phyloP scores from a whole-genome alignment of 1,284 basidiomycete genomes.

The Pyrrhoderma lamaoense region DNA sequence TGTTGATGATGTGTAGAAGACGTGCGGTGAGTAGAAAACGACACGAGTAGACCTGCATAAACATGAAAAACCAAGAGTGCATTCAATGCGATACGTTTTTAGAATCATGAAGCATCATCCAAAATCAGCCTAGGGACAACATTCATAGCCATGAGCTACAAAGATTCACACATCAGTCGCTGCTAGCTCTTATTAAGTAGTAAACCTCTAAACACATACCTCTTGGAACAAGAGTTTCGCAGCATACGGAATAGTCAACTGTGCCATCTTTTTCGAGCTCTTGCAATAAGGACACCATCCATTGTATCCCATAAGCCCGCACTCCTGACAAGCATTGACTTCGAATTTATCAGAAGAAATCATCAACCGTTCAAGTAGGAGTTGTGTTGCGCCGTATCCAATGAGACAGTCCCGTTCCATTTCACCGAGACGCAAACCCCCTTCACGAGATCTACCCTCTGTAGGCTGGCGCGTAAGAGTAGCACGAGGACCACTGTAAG shows the following conservation, averaged over 20 bases:
- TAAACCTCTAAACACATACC: conserved; percentile 46
- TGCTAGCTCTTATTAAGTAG: no score
- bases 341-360: conserved; percentile 97
- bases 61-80: background rate
- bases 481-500: conserved; percentile 81
- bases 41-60: background rate
- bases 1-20: no score
- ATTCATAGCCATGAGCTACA: conserved; percentile 90
- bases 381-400: conserved; percentile 93
- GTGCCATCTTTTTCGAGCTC: conserved; percentile 91
- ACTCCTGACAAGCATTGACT: conserved; percentile 92
- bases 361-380: conserved; percentile 95
- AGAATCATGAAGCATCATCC: conserved; percentile 57
- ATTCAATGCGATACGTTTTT: background rate
- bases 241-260: conserved; percentile 97
- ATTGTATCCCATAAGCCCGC: conserved; percentile 95
- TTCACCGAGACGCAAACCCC: conserved; percentile 94
- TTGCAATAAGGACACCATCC: conserved; percentile 97
- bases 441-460: conserved; percentile 95
- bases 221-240: conserved; percentile 97
- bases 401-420: conserved; percentile 99
- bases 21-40: background rate
- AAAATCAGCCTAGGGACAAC: conserved; percentile 81
- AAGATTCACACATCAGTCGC: background rate
- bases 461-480: conserved; percentile 97